Evolutionary conservation across 192 early-diverging fungal genomes (phyloP), one percentile per base, ranked within the genome.

Genomic region (Mortierella alpina): DNA sequence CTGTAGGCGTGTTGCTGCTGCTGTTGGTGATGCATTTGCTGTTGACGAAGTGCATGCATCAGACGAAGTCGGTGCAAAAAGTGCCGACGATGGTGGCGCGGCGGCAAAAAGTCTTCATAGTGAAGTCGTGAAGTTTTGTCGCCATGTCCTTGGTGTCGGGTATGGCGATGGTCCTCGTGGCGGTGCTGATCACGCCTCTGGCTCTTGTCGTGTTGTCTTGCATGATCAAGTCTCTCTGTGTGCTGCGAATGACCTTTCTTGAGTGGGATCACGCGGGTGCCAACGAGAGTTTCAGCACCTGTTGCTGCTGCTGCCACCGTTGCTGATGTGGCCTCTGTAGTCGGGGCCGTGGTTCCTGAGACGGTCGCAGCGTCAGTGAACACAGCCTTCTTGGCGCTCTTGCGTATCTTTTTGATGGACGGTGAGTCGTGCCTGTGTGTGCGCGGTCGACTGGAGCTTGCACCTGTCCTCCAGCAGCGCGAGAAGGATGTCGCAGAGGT

Each of bases 31-130:
- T 60, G 66, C 2, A 23, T 10, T n/a, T 69, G 18, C 6, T 60
- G 67, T 12, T 73, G 61, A 48, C 63, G 71, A 8, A 59, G 39
- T 15, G 65, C 52, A 13, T 73, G 55, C 48, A 58, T 41, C 6
- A 58, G 13, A n/a, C 63, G 40, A 31, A 50, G 55, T 11, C 71
- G 71, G 41, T 64, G 41, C 9, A 56, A 23, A 17, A 47, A 22
- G 20, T 66, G 54, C 20, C 66, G 62, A 0, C 63, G 62, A 15
- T 73, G 63, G 5, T 73, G 56, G n/a, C 62, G 51, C 44, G 70
- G 47, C 12, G 46, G 49, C 14, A 73, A 15, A 53, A 64, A 50
- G 57, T 73, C 63, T 18, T 73, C 63, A 20, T 66, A 66, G 4
- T 18, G 46, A 14, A 73, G 56, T 2, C 71, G 52, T 57, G 52